phyloP scores from a whole-genome alignment of 2,329 filamentous ascomycete genomes.

The Sporothrix brunneoviolacea region DNA sequence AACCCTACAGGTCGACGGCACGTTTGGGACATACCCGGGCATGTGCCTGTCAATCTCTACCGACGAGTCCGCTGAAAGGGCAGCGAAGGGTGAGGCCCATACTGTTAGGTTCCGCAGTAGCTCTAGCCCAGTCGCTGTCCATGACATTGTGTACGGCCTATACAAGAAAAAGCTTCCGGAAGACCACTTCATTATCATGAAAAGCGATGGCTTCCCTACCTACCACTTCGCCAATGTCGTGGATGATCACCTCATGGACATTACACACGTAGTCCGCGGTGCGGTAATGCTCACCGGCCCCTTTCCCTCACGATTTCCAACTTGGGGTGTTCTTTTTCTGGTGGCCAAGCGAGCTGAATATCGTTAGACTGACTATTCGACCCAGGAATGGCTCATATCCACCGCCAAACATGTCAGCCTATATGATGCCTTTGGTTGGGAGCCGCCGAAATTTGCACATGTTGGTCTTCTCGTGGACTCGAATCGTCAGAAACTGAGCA shows the following conservation, averaged over 20 bases:
- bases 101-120: slow-evolving; percentile 71
- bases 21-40: slow-evolving; percentile 45
- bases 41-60: slow-evolving; percentile 62
- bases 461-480: slow-evolving; percentile 66
- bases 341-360: too few relatives aligned
- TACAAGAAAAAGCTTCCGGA: slow-evolving; percentile 49
- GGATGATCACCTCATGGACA: slow-evolving; percentile 90
- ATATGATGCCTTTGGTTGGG: slow-evolving; percentile 74
- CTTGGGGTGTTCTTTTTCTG: too few relatives aligned
- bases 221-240: slow-evolving; percentile 98
- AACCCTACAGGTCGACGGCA: slow-evolving; percentile 47
- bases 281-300: slow-evolving; percentile 46
- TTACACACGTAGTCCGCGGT: slow-evolving; percentile 91
- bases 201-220: slow-evolving; percentile 86
- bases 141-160: slow-evolving; percentile 72
- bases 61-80: slow-evolving; percentile 64
- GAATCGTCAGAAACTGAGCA: slow-evolving; percentile 74
- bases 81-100: slow-evolving; percentile 61
- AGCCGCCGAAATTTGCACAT: slow-evolving; percentile 69
- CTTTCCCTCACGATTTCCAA: too few relatives aligned
- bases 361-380: not conserved
- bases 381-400: slow-evolving; percentile 87
- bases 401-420: slow-evolving; percentile 67
- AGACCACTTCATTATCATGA: slow-evolving; percentile 85
- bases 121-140: slow-evolving; percentile 55